phyloP scores from a whole-genome alignment of 257 asterid genomes.

The Solanum habrochaites region DNA sequence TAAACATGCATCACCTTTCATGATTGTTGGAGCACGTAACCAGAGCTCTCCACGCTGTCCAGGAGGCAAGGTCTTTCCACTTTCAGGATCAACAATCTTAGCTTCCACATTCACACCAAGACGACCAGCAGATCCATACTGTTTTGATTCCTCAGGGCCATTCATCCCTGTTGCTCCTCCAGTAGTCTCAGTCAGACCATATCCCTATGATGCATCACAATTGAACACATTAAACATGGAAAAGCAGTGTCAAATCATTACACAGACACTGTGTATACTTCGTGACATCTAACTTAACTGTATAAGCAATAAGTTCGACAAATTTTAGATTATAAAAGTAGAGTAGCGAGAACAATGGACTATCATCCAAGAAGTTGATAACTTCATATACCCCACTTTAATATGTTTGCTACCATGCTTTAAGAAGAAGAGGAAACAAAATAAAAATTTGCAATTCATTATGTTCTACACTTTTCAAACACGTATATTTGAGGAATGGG shows the following conservation, averaged over 20 bases:
- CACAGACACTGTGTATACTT: not conserved
- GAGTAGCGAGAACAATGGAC: not conserved
- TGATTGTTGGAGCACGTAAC: conserved; percentile 64
- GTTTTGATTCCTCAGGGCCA: conserved; percentile 46
- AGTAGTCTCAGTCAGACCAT: conserved; percentile 77
- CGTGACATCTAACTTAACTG: too few relatives aligned
- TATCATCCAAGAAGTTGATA: not conserved
- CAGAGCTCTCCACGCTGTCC: conserved; percentile 73
- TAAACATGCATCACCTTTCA: conserved; percentile 52
- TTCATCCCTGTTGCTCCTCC: conserved; percentile 53
- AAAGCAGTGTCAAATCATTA: not conserved
- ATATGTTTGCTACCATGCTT: not conserved
- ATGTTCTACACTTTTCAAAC: not conserved
- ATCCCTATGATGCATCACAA: conserved; percentile 40
- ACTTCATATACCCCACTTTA: not conserved
- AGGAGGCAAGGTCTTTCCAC: conserved; percentile 57
- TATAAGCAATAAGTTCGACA: not conserved
- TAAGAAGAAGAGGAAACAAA: not conserved
- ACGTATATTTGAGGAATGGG: not conserved
- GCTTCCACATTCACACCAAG: conserved; percentile 54
- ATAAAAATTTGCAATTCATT: not conserved
- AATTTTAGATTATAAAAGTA: not conserved
- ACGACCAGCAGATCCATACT: conserved; percentile 75
- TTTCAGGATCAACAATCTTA: conserved; percentile 71
- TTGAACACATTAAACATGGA: not conserved